A percentile compares a stretch with the other conserved stretches of the same genome.
These are phyloP conservation scores for Exophiala alcalophila DNA, from an alignment of 2,329 filamentous ascomycete species.

Conservation along the genomic window DNA sequence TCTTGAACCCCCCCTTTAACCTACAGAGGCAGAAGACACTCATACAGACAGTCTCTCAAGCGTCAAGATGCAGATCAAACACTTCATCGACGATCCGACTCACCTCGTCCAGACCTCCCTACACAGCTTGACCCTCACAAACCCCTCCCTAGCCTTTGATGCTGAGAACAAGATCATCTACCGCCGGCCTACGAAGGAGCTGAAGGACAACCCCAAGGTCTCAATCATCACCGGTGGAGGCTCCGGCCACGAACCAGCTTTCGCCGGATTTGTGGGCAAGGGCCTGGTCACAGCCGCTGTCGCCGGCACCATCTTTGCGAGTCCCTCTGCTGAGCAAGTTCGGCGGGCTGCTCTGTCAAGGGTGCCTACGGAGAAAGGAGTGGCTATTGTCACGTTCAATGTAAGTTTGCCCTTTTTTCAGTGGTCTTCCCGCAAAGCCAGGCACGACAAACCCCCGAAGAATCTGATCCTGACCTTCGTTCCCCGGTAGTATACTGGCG, in stretches of 20 bases:
- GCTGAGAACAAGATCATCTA: conserved; percentile 79
- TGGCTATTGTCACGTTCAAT: conserved; percentile 49
- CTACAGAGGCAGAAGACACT: too few relatives aligned
- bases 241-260: conserved; percentile 85
- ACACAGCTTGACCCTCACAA: conserved; percentile 73
- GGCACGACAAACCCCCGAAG: too few relatives aligned
- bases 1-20: too few relatives aligned
- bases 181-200: conserved; percentile 55
- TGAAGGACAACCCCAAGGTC: conserved; percentile 58
- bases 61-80: conserved; percentile 12
- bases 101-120: conserved; percentile 76
- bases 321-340: conserved; percentile 78
- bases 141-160: conserved; percentile 79
- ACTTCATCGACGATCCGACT: conserved; percentile 38
- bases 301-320: conserved; percentile 83
- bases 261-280: conserved; percentile 77
- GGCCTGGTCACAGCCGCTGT: conserved; percentile 79
- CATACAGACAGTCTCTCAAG: too few relatives aligned
- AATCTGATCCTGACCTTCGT: conserved; percentile 58
- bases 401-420: too few relatives aligned
- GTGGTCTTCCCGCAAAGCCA: too few relatives aligned
- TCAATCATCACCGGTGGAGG: conserved; percentile 86
- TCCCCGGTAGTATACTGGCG: conserved; percentile 89
- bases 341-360: conserved; percentile 69
- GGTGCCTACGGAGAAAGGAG: conserved; percentile 68